Evolutionary conservation across 225 moss, liverwort and hornwort genomes (phyloP).

Genomic region (Marchantia paleacea): DNA sequence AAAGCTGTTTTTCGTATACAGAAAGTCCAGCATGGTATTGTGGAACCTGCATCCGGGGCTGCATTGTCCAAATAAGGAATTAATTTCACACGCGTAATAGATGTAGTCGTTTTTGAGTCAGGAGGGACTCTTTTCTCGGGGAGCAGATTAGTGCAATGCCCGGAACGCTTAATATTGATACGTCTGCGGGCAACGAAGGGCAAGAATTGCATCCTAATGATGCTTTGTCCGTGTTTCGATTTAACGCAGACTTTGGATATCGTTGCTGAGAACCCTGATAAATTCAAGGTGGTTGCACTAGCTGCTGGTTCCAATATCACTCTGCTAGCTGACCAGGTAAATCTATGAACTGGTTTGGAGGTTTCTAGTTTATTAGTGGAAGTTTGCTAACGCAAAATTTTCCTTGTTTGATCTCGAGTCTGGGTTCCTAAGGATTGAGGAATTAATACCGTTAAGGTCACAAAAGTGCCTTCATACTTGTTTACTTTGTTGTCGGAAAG

Average conservation of each 20-base stretch:
- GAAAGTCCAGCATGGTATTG: no score
- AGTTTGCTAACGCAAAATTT: neutral
- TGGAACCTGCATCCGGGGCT: neutral
- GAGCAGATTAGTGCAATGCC: neutral
- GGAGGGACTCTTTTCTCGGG: neutral
- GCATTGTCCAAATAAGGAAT: neutral
- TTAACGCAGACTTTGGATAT: constrained; percentile 72
- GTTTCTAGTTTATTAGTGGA: neutral
- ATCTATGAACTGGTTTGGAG: no score
- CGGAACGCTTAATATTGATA: neutral
- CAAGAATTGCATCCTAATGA: neutral
- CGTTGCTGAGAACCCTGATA: constrained; percentile 75
- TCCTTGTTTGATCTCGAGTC: neutral
- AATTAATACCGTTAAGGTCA: neutral
- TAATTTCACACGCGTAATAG: neutral
- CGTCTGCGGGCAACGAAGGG: neutral
- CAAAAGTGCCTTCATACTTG: neutral
- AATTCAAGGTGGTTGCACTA: constrained; percentile 84
- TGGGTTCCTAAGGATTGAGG: neutral
- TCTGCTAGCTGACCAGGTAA: constrained; percentile 89
- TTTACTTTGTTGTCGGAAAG: no score
- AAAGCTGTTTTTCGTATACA: no score
- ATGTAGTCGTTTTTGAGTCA: neutral
- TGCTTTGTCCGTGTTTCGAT: neutral
- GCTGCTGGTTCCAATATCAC: constrained; percentile 89